A percentile compares a stretch with the other conserved stretches of the same genome.
Conservation (phyloP, 1,284 basidiomycete genomes). For the Trichosporon asahii region DNA sequence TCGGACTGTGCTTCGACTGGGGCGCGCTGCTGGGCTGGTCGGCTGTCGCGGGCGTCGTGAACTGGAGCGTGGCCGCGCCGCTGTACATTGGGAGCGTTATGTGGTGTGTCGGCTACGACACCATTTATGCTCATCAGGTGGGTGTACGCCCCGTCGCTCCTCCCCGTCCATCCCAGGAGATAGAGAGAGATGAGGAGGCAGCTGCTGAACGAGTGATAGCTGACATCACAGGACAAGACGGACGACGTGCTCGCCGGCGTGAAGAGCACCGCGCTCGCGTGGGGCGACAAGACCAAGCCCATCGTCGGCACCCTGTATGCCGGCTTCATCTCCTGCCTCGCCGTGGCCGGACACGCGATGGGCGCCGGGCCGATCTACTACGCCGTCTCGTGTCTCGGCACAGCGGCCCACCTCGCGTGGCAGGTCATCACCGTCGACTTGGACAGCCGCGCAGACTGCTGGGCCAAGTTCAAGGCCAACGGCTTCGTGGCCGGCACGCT, state of each 20-base stretch:
- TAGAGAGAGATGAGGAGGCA: too few species aligned
- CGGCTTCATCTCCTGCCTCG: slow-evolving; percentile 69
- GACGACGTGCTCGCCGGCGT: slow-evolving; percentile 89
- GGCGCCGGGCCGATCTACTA: slow-evolving; percentile 76
- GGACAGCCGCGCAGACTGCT: slow-evolving; percentile 76
- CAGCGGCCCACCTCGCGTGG: slow-evolving; percentile 73
- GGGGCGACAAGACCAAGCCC: slow-evolving; percentile 71
- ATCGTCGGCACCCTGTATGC: slow-evolving; percentile 73
- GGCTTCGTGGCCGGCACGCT: slow-evolving; percentile 77
- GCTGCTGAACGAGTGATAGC: neutral
- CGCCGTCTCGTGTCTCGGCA: slow-evolving; percentile 65
- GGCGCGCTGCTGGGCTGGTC: slow-evolving; percentile 95
- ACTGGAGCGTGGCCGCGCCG: slow-evolving; percentile 81
- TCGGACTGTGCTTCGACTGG: slow-evolving; percentile 96
- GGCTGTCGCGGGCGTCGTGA: slow-evolving; percentile 74
- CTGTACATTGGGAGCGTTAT: slow-evolving; percentile 84
- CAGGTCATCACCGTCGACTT: slow-evolving; percentile 77
- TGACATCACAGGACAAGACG: slow-evolving; percentile 70
- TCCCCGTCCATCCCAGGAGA: too few species aligned
- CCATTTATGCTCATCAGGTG: slow-evolving; percentile 96
- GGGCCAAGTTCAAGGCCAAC: slow-evolving; percentile 85
- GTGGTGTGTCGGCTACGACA: slow-evolving; percentile 97
- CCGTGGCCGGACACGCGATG: slow-evolving; percentile 74
- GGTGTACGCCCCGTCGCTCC: too few species aligned
- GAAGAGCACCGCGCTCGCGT: slow-evolving; percentile 89